Evolutionary conservation across 2,329 filamentous ascomycete genomes (phyloP).

Genomic region (Paecilomyces sp.): DNA sequence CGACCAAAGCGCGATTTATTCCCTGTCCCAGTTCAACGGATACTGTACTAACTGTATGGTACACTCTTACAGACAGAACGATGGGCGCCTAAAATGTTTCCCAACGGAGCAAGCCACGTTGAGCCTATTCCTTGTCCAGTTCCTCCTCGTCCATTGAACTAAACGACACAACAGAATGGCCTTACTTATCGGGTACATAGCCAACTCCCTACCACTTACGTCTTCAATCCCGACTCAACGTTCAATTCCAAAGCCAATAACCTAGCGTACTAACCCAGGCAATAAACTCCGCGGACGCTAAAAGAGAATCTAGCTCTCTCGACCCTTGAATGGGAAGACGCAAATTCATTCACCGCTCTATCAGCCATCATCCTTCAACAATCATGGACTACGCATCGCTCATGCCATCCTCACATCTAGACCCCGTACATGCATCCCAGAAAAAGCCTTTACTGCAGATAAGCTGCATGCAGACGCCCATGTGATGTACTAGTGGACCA

Average conservation of each 20-base stretch:
- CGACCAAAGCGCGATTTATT: not conserved
- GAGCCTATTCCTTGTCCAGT: not conserved
- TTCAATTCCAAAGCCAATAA: not conserved
- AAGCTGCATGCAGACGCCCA: no score
- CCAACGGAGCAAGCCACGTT: not conserved
- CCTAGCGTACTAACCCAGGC: not conserved
- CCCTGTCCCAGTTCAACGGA: not conserved
- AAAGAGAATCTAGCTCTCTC: not conserved
- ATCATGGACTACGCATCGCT: not conserved
- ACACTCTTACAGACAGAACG: not conserved
- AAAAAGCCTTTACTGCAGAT: no score
- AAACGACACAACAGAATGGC: not conserved
- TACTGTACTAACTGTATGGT: not conserved
- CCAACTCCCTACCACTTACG: not conserved
- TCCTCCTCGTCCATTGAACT: not conserved
- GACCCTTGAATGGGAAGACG: no score
- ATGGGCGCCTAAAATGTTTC: not conserved
- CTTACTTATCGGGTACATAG: not conserved
- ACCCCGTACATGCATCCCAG: not conserved
- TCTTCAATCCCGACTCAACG: not conserved
- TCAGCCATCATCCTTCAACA: not conserved
- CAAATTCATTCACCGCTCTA: not conserved
- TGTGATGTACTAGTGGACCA: no score
- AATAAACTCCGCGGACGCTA: not conserved
- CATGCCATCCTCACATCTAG: not conserved